Conservation (phyloP, 1,284 basidiomycete genomes). For the Tilletia walkeri region DNA sequence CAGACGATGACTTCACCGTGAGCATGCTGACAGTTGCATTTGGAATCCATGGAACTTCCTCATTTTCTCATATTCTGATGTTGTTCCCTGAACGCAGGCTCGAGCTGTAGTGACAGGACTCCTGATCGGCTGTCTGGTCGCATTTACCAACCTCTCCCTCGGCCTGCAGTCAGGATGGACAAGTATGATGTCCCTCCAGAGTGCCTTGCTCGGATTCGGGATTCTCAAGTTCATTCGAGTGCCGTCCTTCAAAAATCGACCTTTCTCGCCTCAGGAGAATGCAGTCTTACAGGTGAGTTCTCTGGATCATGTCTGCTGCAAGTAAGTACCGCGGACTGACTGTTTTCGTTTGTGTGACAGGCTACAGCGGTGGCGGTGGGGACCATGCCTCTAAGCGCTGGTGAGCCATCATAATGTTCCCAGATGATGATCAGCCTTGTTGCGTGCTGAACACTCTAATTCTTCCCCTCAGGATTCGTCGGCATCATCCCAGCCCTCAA, state of each 20-base stretch:
- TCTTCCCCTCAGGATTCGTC: constrained; percentile 68
- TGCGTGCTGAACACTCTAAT: neutral
- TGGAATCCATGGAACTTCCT: too few species aligned
- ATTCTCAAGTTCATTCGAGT: constrained; percentile 67
- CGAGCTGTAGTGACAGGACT: constrained; percentile 60
- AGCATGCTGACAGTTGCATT: neutral
- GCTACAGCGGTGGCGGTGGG: constrained; percentile 82
- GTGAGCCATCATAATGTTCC: neutral
- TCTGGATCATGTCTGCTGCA: neutral
- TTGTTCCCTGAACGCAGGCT: neutral
- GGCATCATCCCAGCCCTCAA: constrained; percentile 88
- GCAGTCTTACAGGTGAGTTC: constrained; percentile 68
- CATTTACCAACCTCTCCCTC: constrained; percentile 74
- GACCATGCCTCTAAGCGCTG: constrained; percentile 80
- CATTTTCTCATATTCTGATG: too few species aligned
- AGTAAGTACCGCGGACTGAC: too few species aligned
- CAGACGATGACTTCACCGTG: constrained; percentile 14
- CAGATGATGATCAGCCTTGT: too few species aligned
- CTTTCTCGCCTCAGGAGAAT: constrained; percentile 82
- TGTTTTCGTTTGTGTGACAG: constrained; percentile 16
- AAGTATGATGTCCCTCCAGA: constrained; percentile 89
- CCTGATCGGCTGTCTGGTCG: constrained; percentile 69
- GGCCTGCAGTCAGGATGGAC: constrained; percentile 76
- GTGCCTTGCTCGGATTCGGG: constrained; percentile 83
- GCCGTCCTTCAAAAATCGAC: constrained; percentile 56